Evolutionary conservation across 768 basidiomycete genomes (phyloP).

Genomic region (Mycena indigotica): DNA sequence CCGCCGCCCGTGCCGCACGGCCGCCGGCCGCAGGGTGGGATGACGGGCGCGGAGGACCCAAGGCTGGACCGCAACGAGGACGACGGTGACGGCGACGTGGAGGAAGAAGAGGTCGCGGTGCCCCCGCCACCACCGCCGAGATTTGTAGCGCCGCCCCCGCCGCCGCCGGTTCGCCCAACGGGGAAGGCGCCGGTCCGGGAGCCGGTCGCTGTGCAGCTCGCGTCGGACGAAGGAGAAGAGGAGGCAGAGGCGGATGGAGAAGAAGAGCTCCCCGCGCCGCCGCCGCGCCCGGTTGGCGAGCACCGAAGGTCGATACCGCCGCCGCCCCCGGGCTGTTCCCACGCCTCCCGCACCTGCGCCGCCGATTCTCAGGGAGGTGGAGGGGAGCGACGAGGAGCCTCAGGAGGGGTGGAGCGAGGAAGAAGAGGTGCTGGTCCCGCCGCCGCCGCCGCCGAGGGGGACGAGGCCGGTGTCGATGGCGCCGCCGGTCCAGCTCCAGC

Average conservation of each 20-base stretch:
- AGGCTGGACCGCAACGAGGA: slow-evolving; percentile 7
- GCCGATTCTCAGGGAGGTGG: slow-evolving; percentile 7
- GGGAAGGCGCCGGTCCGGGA: slow-evolving; percentile 14
- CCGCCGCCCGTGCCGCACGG: no score
- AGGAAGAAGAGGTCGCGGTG: slow-evolving; percentile 12
- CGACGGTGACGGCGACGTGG: slow-evolving; percentile 1
- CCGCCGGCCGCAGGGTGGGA: slow-evolving; percentile 9
- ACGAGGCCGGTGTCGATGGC: slow-evolving; percentile 8
- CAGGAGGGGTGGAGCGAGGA: no score
- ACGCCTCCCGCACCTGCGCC: slow-evolving; percentile 8
- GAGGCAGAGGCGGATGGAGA: slow-evolving; percentile 1
- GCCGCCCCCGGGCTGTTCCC: slow-evolving; percentile 19
- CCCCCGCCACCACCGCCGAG: slow-evolving; percentile 19
- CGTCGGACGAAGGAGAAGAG: background rate
- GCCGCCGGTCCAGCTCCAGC: slow-evolving; percentile 12
- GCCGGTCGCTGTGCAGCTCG: background rate
- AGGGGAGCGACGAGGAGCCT: slow-evolving; percentile 9
- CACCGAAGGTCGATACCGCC: slow-evolving; percentile 20
- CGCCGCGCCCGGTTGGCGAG: background rate
- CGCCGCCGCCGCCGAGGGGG: slow-evolving; percentile 18
- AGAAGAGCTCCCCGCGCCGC: slow-evolving; percentile 3
- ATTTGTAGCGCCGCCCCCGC: slow-evolving; percentile 5
- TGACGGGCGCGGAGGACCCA: slow-evolving; percentile 9
- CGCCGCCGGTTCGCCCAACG: no score
- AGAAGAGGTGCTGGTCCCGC: slow-evolving; percentile 19